Evolutionary conservation across 176 grass and related monocot genomes (phyloP), one percentile per base, ranked within the genome.

Genomic region (Carex cristatella): DNA sequence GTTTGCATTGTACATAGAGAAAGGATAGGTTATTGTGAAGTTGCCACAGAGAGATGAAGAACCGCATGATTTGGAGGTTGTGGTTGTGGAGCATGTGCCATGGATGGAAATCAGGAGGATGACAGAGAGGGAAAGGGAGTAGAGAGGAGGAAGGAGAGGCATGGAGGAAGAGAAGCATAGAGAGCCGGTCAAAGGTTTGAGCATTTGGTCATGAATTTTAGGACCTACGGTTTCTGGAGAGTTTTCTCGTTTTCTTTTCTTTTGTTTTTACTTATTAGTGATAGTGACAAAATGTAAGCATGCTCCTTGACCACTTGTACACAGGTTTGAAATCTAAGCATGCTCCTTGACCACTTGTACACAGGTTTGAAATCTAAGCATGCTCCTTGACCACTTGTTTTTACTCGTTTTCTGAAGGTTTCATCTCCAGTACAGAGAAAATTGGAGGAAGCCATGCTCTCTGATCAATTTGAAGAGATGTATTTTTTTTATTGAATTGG

Each of bases 1-100:
- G 67, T 30, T 10, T 3, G 13, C 12, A 83, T 69, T 38, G 13
- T 55, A 56, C 18, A 92, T 64, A 61, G 58, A 85, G 87, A 97
- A 92, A 7, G 94, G 94, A 79, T 94, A 97, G 18, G 56, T 1
- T 69, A 94, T 54, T 61, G 16, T n/a, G 16, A 69, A 1, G 4
- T 27, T 11, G 37, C 92, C 82, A 69, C 92, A 93, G 30, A 0
- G 12, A 16, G 37, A 16, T 49, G 61, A 15, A 16, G 62, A 10
- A 3, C 5, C 3, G 31, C 81, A 69, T 33, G 53, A 12, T 1
- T 83, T 32, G 81, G 80, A 58, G 31, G 2, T 53, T 31, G 44
- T 3, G 65, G 78, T 60, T 60, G 57, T 46, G 72, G 63, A 83
- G 42, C 14, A 54, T 31, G 61, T 55, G 81, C 28, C 27, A 56